Conservation (phyloP, 208 protist species). For the Strigomonas galati region DNA sequence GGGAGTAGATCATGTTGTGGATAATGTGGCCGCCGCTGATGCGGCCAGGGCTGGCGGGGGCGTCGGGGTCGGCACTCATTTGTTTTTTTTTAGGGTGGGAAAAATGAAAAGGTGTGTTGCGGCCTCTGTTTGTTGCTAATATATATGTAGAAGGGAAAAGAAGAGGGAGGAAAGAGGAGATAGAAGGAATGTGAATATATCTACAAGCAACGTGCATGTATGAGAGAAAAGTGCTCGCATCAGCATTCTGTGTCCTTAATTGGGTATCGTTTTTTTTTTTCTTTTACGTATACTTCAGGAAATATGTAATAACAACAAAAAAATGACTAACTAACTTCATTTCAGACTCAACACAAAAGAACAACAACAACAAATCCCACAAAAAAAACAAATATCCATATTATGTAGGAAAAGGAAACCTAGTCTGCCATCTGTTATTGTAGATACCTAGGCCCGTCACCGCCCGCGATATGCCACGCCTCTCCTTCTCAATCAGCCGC, state of each 20-base stretch:
- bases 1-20: slow-evolving; percentile 79
- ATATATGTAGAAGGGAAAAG: background rate
- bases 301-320: too few species aligned
- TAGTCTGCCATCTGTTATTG: slow-evolving; percentile 77
- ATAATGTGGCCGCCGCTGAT: slow-evolving; percentile 69
- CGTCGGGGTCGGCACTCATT: slow-evolving; percentile 78
- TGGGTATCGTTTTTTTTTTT: too few species aligned
- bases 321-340: background rate
- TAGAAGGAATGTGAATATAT: background rate
- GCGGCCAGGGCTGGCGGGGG: slow-evolving; percentile 45
- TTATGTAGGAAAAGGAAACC: slow-evolving; percentile 77
- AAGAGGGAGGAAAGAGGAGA: slow-evolving; percentile 2
- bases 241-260: too few species aligned
- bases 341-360: background rate
- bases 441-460: slow-evolving; percentile 67
- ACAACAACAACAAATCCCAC: background rate
- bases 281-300: too few species aligned
- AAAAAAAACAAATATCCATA: slow-evolving; percentile 5
- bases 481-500: slow-evolving; percentile 53
- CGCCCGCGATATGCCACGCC: slow-evolving; percentile 60
- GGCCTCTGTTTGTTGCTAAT: background rate
- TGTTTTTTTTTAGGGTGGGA: background rate
- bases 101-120: background rate
- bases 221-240: too few species aligned
- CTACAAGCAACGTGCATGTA: too few species aligned